phyloP scores from a whole-genome alignment of 371 early-diverging fungal species.

The Lichtheimia ornata region DNA sequence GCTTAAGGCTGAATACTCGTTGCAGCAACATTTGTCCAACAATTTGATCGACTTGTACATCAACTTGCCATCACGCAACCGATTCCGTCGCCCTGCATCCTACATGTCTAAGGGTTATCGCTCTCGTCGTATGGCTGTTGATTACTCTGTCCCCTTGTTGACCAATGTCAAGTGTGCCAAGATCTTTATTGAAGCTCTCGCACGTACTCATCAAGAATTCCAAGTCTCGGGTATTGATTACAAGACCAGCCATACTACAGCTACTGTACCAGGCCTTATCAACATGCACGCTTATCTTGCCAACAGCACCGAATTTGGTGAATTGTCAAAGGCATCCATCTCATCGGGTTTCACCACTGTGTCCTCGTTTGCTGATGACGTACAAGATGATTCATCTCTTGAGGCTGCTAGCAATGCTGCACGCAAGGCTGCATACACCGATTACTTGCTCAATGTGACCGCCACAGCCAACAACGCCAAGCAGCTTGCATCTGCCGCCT shows the following conservation, averaged over 20 bases:
- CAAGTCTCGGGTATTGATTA: constrained; percentile 83
- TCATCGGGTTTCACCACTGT: constrained; percentile 87
- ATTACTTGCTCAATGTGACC: constrained; percentile 76
- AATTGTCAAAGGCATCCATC: constrained; percentile 71
- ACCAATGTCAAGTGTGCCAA: constrained; percentile 98
- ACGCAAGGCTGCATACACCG: constrained; percentile 64
- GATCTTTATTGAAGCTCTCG: constrained; percentile 93
- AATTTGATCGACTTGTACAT: constrained; percentile 97
- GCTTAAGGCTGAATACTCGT: constrained; percentile 87
- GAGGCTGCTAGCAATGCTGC: constrained; percentile 55
- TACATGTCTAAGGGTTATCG: constrained; percentile 96
- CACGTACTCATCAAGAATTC: constrained; percentile 68
- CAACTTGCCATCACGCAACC: constrained; percentile 95
- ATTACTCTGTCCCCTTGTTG: constrained; percentile 93
- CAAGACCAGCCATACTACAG: constrained; percentile 82
- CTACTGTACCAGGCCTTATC: constrained; percentile 87
- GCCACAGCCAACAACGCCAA: constrained; percentile 66
- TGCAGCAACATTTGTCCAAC: constrained; percentile 92
- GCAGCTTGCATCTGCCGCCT: constrained; percentile 29
- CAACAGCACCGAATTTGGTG: constrained; percentile 53
- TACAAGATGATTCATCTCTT: constrained; percentile 58
- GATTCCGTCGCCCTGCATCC: constrained; percentile 92
- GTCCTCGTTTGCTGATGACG: constrained; percentile 55
- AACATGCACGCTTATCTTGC: constrained; percentile 74
- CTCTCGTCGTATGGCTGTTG: constrained; percentile 95